These are phyloP conservation scores for Daldinia caldariorum DNA, from an alignment of 495 filamentous ascomycete species.

Conservation along the genomic window DNA sequence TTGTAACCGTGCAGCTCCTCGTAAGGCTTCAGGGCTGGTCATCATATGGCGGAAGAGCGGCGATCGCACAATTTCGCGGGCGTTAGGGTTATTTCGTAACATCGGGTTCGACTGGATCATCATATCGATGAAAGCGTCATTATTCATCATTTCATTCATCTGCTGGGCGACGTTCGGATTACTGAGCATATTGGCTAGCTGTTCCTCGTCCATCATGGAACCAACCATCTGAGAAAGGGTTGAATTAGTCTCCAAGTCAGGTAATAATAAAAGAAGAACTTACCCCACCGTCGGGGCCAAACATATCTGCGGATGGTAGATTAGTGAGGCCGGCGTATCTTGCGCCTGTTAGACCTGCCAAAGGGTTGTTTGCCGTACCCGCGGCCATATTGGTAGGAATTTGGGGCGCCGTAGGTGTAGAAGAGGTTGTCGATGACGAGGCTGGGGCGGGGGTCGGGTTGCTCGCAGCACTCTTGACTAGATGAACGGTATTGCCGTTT, in stretches of 20 bases:
- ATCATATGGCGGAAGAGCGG: constrained; percentile 92
- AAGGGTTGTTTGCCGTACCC: constrained; percentile 88
- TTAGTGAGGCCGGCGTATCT: constrained; percentile 92
- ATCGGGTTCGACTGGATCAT: constrained; percentile 91
- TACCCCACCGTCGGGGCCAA: constrained; percentile 97
- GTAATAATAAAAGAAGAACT: constrained; percentile 52
- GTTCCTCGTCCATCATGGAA: constrained; percentile 76
- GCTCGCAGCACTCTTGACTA: constrained; percentile 95
- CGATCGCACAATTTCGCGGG: constrained; percentile 83
- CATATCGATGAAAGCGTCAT: constrained; percentile 89
- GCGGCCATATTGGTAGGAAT: constrained; percentile 92
- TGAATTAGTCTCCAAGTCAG: constrained; percentile 45
- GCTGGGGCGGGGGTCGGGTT: constrained; percentile 75
- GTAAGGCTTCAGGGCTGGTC: constrained; percentile 87
- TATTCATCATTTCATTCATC: constrained; percentile 93
- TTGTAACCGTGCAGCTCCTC: constrained; percentile 82
- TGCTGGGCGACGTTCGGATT: constrained; percentile 83
- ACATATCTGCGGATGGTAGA: constrained; percentile 86
- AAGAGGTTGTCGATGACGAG: constrained; percentile 60
- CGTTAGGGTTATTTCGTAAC: constrained; percentile 84
- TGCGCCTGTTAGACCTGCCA: constrained; percentile 91
- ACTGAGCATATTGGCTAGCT: constrained; percentile 83
- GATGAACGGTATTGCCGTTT: constrained; percentile 91
- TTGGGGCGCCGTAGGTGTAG: constrained; percentile 62
- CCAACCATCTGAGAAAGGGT: constrained; percentile 79